Base-by-base conservation (phyloP, 1,284 basidiomycete species). In the Xerocomus amazonicus region DNA sequence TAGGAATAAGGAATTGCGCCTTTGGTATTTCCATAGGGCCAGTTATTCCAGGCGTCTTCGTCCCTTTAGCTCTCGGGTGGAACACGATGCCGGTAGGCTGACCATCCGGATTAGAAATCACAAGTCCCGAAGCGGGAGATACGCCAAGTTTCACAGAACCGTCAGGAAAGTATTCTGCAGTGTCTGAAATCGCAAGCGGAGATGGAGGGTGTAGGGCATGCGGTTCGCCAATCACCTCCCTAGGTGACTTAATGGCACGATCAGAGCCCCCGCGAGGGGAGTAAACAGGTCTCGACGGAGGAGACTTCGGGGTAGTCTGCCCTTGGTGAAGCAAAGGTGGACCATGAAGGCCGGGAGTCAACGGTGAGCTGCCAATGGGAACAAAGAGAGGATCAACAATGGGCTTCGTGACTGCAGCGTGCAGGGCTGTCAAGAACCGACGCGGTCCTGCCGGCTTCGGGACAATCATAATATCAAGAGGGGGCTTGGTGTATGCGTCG, bases 81-180 rank as follows among this genome's bases (percentile, higher is more conserved):
- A 99, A 99, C 71, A 94, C 92, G 56, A 99, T 95, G 6, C 93
- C 95, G 17, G 92, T 83, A 0, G 93, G 90, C 55, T 93, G 84
- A 0, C 96, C 96, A 63, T 97, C 92, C 0, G 92, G 91, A 62
- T 86, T 91, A 57, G 95, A 92, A 45, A 99, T 87, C 38, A 98
- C 80, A 17, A 97, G 79, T 0, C 96, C 96, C 3, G 90, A 87
- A 2, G 89, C 88, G 0, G 90, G 87, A 0, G 89, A 87, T 4
- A 80, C 74, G 6, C 88, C 85, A 7, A 90, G 76, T 59, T 86
- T 84, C 46, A 81, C 75, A 9, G 81, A 70, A 1, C 74, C 83
- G 53, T 87, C 82, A 5, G 89, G 83, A 61, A 98, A 97, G 70
- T 97, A 98, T 59, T 95, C 92, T 35, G 85, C 79, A 27, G 84